Conservation (phyloP, 2,329 filamentous ascomycete genomes). For the Pezicula rhizophila region DNA sequence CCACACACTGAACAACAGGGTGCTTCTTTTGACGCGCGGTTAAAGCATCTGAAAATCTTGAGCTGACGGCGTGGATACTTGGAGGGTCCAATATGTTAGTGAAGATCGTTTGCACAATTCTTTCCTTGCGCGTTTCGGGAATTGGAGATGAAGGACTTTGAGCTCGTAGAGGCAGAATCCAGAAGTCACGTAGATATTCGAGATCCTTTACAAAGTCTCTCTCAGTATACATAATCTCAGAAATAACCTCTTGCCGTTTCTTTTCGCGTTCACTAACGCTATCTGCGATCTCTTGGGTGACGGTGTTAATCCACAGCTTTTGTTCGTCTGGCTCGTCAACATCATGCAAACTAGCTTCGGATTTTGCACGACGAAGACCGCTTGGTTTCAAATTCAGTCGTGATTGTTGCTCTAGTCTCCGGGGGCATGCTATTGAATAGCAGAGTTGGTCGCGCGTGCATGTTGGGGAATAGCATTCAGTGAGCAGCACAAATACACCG, state of each 20-base stretch:
- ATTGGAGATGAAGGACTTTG: conserved; percentile 72
- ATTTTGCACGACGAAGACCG: conserved; percentile 63
- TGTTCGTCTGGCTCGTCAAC: conserved; percentile 90
- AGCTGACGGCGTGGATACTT: conserved; percentile 83
- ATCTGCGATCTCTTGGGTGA: conserved; percentile 90
- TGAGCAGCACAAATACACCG: conserved; percentile 91
- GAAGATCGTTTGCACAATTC: conserved; percentile 90
- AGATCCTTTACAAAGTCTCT: conserved; percentile 98
- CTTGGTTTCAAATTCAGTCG: conserved; percentile 89
- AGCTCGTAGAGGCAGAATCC: conserved; percentile 86
- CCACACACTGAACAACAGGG: conserved; percentile 81
- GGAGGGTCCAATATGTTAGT: conserved; percentile 84
- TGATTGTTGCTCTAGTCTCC: conserved; percentile 89
- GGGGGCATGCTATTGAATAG: conserved; percentile 95
- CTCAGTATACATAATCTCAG: conserved; percentile 97
- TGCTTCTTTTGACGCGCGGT: conserved; percentile 86
- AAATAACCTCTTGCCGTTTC: conserved; percentile 97
- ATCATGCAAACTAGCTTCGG: conserved; percentile 70
- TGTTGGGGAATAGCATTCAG: conserved; percentile 96
- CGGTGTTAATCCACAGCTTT: conserved; percentile 98
- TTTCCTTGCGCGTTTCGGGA: conserved; percentile 78
- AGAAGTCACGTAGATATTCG: conserved; percentile 96
- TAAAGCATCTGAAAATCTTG: conserved; percentile 77
- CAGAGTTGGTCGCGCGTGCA: conserved; percentile 93
- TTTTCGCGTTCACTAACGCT: conserved; percentile 86